Base-by-base conservation (phyloP, 2,329 filamentous ascomycete species). In the Huntiella savannae region DNA sequence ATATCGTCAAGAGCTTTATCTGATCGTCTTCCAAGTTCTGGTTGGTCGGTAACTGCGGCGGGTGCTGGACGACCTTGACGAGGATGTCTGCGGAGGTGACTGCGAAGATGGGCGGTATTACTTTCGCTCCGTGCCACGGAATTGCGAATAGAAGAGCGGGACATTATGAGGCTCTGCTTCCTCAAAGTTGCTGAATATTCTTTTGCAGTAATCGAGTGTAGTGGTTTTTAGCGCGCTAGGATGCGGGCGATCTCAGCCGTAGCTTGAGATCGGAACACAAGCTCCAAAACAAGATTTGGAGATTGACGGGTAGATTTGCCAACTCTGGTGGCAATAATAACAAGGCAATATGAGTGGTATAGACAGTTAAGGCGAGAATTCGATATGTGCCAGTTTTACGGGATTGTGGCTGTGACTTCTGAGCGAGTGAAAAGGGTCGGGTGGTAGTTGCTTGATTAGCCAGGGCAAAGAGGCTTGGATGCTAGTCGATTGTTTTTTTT, bases 61-160 rank as follows among this genome's bases (percentile, higher is more conserved):
- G 22, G 33, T 5, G 43, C 19, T 5, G 16, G 17, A 11, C 43
- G 22, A 33, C 17, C 33, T 46, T 46, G 35, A 12, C 50, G 46
- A 37, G 52, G 50, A 46, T 52, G 41, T 41, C 39, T 45, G 42
- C 49, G 33, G 8, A 33, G 35, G 16, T 50, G 47, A 15, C 46
- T 7, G n/a, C 43, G 43, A 37, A 49, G 16, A 22, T 49, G 47
- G 4, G 34, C 39, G 16, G 35, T 41, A 17, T 40, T 43, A n/a
- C 39, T 43, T 34, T 38, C 36, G 35, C 47, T 43, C 34, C 39
- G 33, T 6, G 47, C 36, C 37, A 49, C 19, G 38, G 47, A 49
- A n/a, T 36, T 36, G 35, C 47, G 47, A 40, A 42, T 22, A 22
- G 40, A 39, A 28, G 47, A 49, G 33, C 47, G 37, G 13, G 47